Evolutionary conservation across 106 monocot genomes (phyloP), one percentile per base, ranked within the genome.

Genomic region (Apostasia ramifera): DNA sequence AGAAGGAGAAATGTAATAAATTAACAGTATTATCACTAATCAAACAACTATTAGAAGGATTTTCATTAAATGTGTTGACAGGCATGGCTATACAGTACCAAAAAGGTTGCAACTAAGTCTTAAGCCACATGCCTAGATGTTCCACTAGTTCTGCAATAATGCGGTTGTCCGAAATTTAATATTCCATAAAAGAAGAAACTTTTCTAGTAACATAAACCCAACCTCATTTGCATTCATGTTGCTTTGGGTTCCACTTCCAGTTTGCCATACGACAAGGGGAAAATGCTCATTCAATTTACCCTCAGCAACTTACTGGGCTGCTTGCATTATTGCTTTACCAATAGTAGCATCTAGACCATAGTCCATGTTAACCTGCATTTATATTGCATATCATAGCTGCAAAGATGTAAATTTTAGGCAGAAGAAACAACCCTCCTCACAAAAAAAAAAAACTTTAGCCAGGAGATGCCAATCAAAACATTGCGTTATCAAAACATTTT

Each of bases 191-290:
- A 7, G 13, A 61, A 63, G 5, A 2, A 65, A 38, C 5, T 47
- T 47, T 7, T 8, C 14, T 38, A 7, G 48, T 15, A 65, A 47
- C 48, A 47, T 15, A 45, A 2, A 43, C 59, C 61, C 64, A n/a
- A 97, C 97, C 97, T 92, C 97, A 74, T 97, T 97, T 47, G 97
- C 97, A 73, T 97, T 97, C 97, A 97, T 97, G 83, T 97, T 97
- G 87, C 92, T 97, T 71, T 97, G 92, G 46, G 97, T 97, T 44
- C 97, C 97, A 72, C 97, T 97, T 37, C 97, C 97, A 73, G 97
- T 97, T 73, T 97, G 97, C 97, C 97, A 97, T 72, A 97, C 89
- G 44, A 97, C 97, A 69, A 97, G 89, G 15, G 92, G 97, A 65
- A 97, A 97, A 83, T 97, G 97, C 70, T 97, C 89, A 80, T 92